Evolutionary conservation across 371 early-diverging fungal species (phyloP).

Genomic region (Mucor racemosus): DNA sequence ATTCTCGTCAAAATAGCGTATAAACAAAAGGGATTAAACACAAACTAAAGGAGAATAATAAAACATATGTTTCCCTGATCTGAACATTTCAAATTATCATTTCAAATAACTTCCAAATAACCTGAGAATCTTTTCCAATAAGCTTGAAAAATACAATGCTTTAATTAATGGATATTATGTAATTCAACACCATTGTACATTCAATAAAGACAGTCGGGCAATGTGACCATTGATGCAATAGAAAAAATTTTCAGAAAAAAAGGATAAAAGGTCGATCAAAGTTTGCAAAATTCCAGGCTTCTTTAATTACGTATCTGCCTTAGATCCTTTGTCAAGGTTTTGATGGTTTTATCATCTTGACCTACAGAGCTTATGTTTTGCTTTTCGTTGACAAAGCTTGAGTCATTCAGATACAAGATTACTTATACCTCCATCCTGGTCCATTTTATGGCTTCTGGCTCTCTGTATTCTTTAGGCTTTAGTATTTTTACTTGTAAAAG

Average conservation of each 20-base stretch:
- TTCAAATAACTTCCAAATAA: too few relatives aligned
- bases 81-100: too few relatives aligned
- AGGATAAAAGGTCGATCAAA: conserved; percentile 11
- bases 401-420: conserved; percentile 55
- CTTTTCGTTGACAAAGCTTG: conserved; percentile 52
- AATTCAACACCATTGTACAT: too few relatives aligned
- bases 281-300: conserved; percentile 14
- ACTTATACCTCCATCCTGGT: conserved; percentile 48
- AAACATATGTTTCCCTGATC: too few relatives aligned
- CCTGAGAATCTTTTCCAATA: too few relatives aligned
- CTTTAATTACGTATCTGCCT: conserved; percentile 44
- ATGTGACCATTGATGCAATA: background rate
- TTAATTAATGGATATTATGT: too few relatives aligned
- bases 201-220: conserved; percentile 4
- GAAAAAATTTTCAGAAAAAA: background rate
- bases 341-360: conserved; percentile 8
- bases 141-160: too few relatives aligned
- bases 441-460: conserved; percentile 25
- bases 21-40: too few relatives aligned
- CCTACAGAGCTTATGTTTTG: conserved; percentile 35
- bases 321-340: conserved; percentile 53
- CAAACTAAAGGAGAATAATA: too few relatives aligned
- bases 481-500: background rate
- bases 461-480: conserved; percentile 8
- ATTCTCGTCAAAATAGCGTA: too few relatives aligned